A percentile compares a stretch with the other conserved stretches of the same genome.
phyloP scores from a whole-genome alignment of 2,329 filamentous ascomycete genomes.

The Ophiostoma pallidulum region DNA sequence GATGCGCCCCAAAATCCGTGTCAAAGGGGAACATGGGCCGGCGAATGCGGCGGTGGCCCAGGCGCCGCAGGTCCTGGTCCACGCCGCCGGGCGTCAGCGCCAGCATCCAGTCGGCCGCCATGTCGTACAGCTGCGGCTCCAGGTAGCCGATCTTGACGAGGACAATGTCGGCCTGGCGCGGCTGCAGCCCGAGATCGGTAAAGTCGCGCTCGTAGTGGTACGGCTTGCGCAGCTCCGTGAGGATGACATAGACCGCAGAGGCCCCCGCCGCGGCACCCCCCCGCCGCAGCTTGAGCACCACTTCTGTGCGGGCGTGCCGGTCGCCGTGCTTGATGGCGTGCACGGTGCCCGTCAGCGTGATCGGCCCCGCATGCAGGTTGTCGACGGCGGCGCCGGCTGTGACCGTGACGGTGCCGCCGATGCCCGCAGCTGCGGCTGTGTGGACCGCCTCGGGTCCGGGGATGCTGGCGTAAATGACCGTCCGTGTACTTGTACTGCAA shows the following conservation, averaged over 20 bases:
- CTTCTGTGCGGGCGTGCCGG: conserved; percentile 35
- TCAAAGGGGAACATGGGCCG: conserved; percentile 35
- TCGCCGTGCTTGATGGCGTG: conserved; percentile 43
- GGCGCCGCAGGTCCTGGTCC: conserved; percentile 39
- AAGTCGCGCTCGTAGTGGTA: conserved; percentile 46
- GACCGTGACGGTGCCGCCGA: conserved; percentile 39
- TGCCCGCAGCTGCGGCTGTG: conserved; percentile 32
- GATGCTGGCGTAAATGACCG: conserved; percentile 44
- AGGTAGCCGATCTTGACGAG: conserved; percentile 49
- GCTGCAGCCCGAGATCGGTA: conserved; percentile 35
- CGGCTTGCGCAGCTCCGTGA: conserved; percentile 43
- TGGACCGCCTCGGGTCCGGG: conserved; percentile 36
- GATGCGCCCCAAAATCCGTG: conserved; percentile 9
- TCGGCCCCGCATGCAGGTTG: conserved; percentile 35
- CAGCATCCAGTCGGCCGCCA: conserved; percentile 46
- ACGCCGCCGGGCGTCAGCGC: conserved; percentile 44
- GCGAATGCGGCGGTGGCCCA: conserved; percentile 38
- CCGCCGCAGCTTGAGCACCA: no score
- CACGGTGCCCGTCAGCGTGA: conserved; percentile 41
- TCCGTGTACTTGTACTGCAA: no score
- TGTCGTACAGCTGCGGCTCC: conserved; percentile 44
- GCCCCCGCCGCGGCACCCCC: no score
- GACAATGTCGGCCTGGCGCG: conserved; percentile 38
- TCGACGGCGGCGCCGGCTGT: conserved; percentile 43
- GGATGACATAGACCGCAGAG: conserved; percentile 39